These are phyloP conservation scores for Sarocladiaceae sp. DNA, from an alignment of 2,329 filamentous ascomycete genomes.

Conservation along the genomic window DNA sequence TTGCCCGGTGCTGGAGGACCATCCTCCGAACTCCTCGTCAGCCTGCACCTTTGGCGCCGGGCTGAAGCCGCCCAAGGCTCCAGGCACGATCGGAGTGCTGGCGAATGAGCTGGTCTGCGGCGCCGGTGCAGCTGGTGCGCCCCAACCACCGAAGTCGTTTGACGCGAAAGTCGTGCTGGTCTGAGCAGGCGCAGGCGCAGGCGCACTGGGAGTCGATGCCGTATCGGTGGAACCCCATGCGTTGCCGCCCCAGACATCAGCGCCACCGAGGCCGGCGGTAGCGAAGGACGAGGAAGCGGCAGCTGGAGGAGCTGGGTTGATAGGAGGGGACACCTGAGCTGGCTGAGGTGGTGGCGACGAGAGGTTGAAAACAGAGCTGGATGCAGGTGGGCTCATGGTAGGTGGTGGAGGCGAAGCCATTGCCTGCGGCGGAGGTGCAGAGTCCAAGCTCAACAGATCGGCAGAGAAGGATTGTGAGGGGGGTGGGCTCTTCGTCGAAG, in stretches of 20 bases:
- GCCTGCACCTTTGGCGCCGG: conserved; percentile 67
- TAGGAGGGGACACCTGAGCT: conserved; percentile 25
- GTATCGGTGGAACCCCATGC: conserved; percentile 56
- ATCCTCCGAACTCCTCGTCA: conserved; percentile 95
- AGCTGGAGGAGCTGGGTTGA: conserved; percentile 34
- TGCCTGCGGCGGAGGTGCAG: conserved; percentile 41
- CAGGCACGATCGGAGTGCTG: conserved; percentile 56
- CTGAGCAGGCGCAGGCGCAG: conserved; percentile 45
- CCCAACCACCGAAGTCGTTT: conserved; percentile 59
- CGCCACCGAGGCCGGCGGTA: conserved; percentile 37
- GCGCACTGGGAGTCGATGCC: conserved; percentile 28
- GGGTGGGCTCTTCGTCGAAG: conserved; percentile 35
- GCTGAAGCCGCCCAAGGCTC: conserved; percentile 61
- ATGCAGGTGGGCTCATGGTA: conserved; percentile 33
- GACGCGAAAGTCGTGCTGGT: conserved; percentile 55
- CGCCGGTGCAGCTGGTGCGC: conserved; percentile 23
- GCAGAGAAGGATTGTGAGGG: conserved; percentile 39
- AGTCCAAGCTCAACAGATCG: conserved; percentile 73
- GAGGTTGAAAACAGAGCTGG: conserved; percentile 77
- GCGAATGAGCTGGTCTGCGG: conserved; percentile 44
- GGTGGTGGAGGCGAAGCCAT: conserved; percentile 38
- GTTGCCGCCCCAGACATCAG: conserved; percentile 83
- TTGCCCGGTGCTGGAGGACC: conserved; percentile 67
- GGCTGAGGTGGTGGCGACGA: conserved; percentile 43
- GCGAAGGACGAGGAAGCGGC: conserved; percentile 31